Percentiles rank a stretch among this genome's conserved stretches.
phyloP scores from a whole-genome alignment of 176 grass and related monocot genomes.

The Rhynchospora tenuis region DNA sequence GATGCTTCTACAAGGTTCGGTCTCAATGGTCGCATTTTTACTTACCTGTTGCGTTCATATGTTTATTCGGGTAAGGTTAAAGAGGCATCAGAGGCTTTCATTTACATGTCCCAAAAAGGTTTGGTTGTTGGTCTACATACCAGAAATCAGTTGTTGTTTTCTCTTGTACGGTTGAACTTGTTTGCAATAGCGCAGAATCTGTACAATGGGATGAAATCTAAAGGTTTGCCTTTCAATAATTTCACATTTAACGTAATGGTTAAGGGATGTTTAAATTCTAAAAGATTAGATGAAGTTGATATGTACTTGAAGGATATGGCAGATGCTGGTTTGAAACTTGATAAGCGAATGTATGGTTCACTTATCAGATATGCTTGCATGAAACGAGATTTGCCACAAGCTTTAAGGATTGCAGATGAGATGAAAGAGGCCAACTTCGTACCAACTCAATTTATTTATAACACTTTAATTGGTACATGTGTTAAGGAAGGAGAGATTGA shows the following conservation, averaged over 20 bases:
- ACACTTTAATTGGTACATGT: slow-evolving; percentile 37
- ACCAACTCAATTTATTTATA: slow-evolving; percentile 32
- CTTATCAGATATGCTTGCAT: slow-evolving; percentile 37
- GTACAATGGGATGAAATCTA: slow-evolving; percentile 44
- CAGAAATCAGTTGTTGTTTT: slow-evolving; percentile 44
- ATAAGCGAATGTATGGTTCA: slow-evolving; percentile 29
- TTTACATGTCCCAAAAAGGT: slow-evolving; percentile 35
- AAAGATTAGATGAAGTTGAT: slow-evolving; percentile 34
- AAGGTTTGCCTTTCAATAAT: slow-evolving; percentile 32
- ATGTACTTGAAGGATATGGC: slow-evolving; percentile 70
- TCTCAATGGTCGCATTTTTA: slow-evolving; percentile 1
- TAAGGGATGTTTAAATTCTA: slow-evolving; percentile 40
- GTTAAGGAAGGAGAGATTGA: slow-evolving; percentile 51
- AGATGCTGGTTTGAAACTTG: slow-evolving; percentile 19
- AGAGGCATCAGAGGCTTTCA: slow-evolving; percentile 32
- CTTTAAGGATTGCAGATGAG: slow-evolving; percentile 30
- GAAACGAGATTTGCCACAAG: slow-evolving; percentile 29
- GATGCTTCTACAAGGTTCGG: slow-evolving; percentile 19
- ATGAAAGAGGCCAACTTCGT: slow-evolving; percentile 41
- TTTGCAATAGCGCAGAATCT: slow-evolving; percentile 27
- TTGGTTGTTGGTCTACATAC: slow-evolving; percentile 26
- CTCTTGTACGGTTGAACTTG: slow-evolving; percentile 29
- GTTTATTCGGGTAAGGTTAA: slow-evolving; percentile 1
- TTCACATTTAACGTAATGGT: slow-evolving; percentile 48
- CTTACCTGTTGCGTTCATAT: slow-evolving; percentile 35